Evolutionary conservation across 768 basidiomycete species (phyloP).

Genomic region (Chalciporus piperatus): DNA sequence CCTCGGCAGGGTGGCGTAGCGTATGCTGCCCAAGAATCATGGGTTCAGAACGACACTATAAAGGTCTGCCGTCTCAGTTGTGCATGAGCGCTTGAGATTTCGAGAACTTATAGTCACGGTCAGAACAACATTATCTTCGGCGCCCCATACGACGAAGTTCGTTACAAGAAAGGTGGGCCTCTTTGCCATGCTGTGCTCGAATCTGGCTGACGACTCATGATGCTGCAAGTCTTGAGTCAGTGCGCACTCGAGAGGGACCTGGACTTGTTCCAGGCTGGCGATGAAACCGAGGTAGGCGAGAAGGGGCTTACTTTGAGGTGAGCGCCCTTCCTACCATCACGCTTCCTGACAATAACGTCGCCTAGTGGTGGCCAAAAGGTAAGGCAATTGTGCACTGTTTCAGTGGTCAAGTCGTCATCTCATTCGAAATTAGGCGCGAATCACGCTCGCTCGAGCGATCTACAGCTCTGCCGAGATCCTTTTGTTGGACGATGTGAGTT

Average conservation of each 20-base stretch:
- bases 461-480: conserved; percentile 60
- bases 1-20: conserved; percentile 69
- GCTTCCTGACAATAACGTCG: too few relatives aligned
- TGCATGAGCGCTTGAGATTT: background rate
- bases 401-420: too few relatives aligned
- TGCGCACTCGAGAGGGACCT: conserved; percentile 45
- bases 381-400: too few relatives aligned
- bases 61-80: conserved; percentile 32
- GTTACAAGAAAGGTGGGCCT: conserved; percentile 33
- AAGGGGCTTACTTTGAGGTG: conserved; percentile 58
- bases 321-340: too few relatives aligned
- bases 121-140: conserved; percentile 48
- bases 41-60: conserved; percentile 82
- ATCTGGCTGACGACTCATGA: too few relatives aligned
- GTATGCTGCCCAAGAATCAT: conserved; percentile 82
- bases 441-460: conserved; percentile 56
- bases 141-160: conserved; percentile 36
- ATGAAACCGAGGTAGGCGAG: conserved; percentile 69
- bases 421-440: conserved; percentile 34
- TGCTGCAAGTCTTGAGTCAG: conserved; percentile 36
- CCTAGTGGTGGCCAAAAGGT: background rate
- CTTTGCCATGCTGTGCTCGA: too few relatives aligned
- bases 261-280: conserved; percentile 53
- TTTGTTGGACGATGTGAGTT: conserved; percentile 68
- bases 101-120: background rate